These are phyloP conservation scores for Pouteria glomerata DNA, from an alignment of 148 eudicot species.

Conservation along the genomic window DNA sequence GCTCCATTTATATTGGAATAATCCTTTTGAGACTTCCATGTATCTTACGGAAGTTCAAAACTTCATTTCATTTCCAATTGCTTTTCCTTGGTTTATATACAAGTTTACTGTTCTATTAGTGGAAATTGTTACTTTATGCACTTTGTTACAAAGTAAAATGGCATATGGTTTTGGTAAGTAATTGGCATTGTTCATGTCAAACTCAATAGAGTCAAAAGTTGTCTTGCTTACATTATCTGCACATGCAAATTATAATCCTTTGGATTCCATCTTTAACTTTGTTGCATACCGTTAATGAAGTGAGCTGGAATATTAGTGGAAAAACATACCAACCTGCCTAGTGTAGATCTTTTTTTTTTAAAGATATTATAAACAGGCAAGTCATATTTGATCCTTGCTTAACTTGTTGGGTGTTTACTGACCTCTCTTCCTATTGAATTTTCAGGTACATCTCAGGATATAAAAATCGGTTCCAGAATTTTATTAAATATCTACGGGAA, in stretches of 20 bases:
- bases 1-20: neutral
- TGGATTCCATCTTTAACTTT: neutral
- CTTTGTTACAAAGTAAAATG: neutral
- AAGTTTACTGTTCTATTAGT: neutral
- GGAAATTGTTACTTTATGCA: neutral
- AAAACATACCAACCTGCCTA: neutral
- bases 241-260: neutral
- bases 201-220: neutral
- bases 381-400: neutral
- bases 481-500: conserved; percentile 83
- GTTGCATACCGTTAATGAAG: neutral
- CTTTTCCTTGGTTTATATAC: neutral
- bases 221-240: neutral
- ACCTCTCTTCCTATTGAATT: conserved; percentile 11
- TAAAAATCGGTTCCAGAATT: conserved; percentile 94
- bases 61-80: neutral
- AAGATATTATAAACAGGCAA: neutral
- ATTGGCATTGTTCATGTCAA: neutral
- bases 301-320: neutral
- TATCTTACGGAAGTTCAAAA: neutral
- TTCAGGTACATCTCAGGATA: conserved; percentile 96
- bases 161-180: too few relatives aligned
- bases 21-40: neutral
- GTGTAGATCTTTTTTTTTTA: neutral
- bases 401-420: neutral